These are phyloP conservation scores for Eucalyptus fibrosa DNA, from an alignment of 345 rosid genomes.

Conservation along the genomic window DNA sequence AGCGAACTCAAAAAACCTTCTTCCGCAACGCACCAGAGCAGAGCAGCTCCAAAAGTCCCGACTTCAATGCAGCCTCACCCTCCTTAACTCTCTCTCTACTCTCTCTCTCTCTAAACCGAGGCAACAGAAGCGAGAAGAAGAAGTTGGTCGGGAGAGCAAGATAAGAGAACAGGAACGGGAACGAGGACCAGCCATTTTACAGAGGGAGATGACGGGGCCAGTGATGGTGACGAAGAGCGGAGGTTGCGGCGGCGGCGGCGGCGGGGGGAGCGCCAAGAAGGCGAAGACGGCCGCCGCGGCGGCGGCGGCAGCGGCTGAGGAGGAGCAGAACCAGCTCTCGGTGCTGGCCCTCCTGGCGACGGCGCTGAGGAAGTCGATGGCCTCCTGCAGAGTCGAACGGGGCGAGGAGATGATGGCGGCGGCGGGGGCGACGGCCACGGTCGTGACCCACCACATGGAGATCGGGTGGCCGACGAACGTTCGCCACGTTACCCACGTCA, in stretches of 20 bases:
- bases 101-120: neutral
- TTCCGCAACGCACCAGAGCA: neutral
- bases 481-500: constrained; percentile 79
- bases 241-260: constrained; percentile 50
- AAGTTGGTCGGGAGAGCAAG: neutral
- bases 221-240: constrained; percentile 79
- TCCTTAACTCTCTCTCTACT: neutral
- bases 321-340: constrained; percentile 68
- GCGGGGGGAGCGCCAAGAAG: too few species aligned
- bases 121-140: neutral
- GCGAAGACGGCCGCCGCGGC: constrained; percentile 16
- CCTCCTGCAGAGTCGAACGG: constrained; percentile 64
- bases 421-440: neutral
- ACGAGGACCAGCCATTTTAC: neutral
- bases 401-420: constrained; percentile 43
- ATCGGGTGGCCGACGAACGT: constrained; percentile 95
- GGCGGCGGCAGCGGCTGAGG: constrained; percentile 15
- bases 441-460: constrained; percentile 30
- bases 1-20: neutral
- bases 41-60: constrained; percentile 14
- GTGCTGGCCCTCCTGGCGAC: constrained; percentile 46
- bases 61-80: constrained; percentile 18
- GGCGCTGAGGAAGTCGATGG: constrained; percentile 80
- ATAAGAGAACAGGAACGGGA: neutral
- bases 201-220: constrained; percentile 47